A percentile compares a stretch with the other conserved stretches of the same genome.
phyloP scores from a whole-genome alignment of 2,329 filamentous ascomycete species.

The Trichophyton benhamiae region DNA sequence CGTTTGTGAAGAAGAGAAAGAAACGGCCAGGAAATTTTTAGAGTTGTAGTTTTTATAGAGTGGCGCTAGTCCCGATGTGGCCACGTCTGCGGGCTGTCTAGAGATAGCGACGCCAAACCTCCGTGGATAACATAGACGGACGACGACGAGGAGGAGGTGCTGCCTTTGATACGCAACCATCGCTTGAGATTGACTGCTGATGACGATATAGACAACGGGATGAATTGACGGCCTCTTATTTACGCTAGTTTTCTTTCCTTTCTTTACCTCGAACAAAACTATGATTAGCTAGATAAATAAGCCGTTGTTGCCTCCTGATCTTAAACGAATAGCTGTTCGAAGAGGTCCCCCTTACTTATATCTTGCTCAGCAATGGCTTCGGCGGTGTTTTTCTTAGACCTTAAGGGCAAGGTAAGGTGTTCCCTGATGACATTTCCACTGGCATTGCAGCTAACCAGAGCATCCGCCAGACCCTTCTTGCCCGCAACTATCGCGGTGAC shows the following conservation, averaged over 20 bases:
- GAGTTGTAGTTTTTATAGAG: conserved; percentile 7
- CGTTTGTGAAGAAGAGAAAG: conserved; percentile 35
- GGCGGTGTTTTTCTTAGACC: conserved; percentile 93
- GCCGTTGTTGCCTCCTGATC: background rate
- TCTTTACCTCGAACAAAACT: background rate
- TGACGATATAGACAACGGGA: background rate
- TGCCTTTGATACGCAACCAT: background rate
- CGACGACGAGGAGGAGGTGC: background rate
- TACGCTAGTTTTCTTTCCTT: background rate
- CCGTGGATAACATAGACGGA: background rate
- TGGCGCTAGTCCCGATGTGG: conserved; percentile 12
- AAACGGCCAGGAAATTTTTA: conserved; percentile 17
- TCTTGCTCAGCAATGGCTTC: conserved; percentile 62
- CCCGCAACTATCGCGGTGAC: conserved; percentile 95
- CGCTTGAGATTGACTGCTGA: background rate
- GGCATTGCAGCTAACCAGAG: background rate
- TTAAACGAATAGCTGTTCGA: background rate
- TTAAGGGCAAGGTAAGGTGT: conserved; percentile 85
- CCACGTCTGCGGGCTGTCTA: conserved; percentile 1
- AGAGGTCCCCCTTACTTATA: background rate
- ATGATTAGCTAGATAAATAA: background rate
- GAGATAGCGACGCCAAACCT: conserved; percentile 2
- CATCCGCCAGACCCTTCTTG: conserved; percentile 71
- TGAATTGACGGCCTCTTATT: background rate
- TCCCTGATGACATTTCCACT: conserved; percentile 2